Evolutionary conservation across 2,329 filamentous ascomycete species (phyloP).

Genomic region (Achaetomium macrosporum): DNA sequence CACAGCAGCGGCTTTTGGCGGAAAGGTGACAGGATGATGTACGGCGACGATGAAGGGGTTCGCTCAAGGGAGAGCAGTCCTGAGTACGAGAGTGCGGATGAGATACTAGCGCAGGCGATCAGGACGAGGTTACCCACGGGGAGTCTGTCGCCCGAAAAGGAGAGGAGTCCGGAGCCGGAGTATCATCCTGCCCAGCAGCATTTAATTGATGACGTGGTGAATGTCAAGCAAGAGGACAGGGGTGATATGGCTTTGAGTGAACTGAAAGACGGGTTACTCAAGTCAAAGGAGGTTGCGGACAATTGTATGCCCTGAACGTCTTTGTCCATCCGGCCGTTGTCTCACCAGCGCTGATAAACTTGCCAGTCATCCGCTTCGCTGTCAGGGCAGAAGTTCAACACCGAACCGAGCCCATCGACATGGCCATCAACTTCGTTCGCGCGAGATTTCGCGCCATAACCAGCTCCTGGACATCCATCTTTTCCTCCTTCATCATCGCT

Average conservation of each 20-base stretch:
- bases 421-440: constrained; percentile 59
- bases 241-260: constrained; percentile 25
- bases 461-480: constrained; percentile 61
- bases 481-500: constrained; percentile 55
- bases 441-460: constrained; percentile 56
- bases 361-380: constrained; percentile 76
- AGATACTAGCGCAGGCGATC: constrained; percentile 46
- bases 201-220: constrained; percentile 15
- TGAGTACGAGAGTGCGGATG: constrained; percentile 32
- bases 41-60: constrained; percentile 20
- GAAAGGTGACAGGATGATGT: constrained; percentile 46
- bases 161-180: constrained; percentile 43
- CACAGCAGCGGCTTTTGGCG: constrained; percentile 57
- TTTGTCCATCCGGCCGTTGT: constrained; percentile 10
- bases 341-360: not conserved
- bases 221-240: constrained; percentile 34
- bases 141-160: constrained; percentile 51
- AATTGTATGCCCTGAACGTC: constrained; percentile 43
- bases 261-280: constrained; percentile 17
- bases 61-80: constrained; percentile 30
- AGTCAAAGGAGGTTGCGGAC: constrained; percentile 34
- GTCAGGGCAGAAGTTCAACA: constrained; percentile 85
- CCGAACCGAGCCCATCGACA: constrained; percentile 75
- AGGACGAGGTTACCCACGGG: constrained; percentile 51
- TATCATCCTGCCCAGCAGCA: constrained; percentile 15